These are phyloP conservation scores for Penicillium longicatenatum DNA, from an alignment of 495 filamentous ascomycete species.

Conservation along the genomic window DNA sequence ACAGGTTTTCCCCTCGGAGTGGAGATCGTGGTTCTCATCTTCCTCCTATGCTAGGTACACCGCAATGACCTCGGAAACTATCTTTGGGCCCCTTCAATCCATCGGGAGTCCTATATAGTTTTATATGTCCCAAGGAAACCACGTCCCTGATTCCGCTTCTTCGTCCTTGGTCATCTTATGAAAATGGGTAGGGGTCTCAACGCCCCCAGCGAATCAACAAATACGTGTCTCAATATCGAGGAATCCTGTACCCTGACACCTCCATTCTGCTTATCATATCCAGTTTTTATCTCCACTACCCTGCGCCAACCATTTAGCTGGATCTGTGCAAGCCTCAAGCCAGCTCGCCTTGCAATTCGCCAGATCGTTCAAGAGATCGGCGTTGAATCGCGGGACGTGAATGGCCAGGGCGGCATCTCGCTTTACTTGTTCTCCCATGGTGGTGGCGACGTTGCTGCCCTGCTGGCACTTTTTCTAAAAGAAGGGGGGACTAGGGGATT, in stretches of 20 bases:
- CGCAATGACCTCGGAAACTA: constrained; percentile 14
- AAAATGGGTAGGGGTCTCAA: constrained; percentile 34
- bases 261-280: constrained; percentile 33
- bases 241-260: constrained; percentile 21
- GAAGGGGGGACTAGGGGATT: constrained; percentile 14
- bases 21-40: constrained; percentile 5
- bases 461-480: constrained; percentile 28
- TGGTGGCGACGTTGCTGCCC: constrained; percentile 28
- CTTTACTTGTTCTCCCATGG: constrained; percentile 37
- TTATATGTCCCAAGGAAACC: constrained; percentile 17
- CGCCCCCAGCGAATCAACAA: constrained; percentile 32
- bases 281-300: constrained; percentile 16
- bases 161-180: constrained; percentile 30
- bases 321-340: constrained; percentile 23
- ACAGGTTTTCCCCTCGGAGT: not conserved
- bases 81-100: constrained; percentile 11
- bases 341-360: constrained; percentile 23
- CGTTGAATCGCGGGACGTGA: not conserved
- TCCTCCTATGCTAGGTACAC: constrained; percentile 1
- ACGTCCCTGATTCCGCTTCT: constrained; percentile 4
- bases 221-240: constrained; percentile 26
- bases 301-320: constrained; percentile 21
- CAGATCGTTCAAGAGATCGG: constrained; percentile 11
- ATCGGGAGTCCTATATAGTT: constrained; percentile 23
- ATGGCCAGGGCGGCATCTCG: constrained; percentile 20